Base-by-base conservation (phyloP, 2,329 filamentous ascomycete genomes). In the Ophiostoma tasmaniense region DNA sequence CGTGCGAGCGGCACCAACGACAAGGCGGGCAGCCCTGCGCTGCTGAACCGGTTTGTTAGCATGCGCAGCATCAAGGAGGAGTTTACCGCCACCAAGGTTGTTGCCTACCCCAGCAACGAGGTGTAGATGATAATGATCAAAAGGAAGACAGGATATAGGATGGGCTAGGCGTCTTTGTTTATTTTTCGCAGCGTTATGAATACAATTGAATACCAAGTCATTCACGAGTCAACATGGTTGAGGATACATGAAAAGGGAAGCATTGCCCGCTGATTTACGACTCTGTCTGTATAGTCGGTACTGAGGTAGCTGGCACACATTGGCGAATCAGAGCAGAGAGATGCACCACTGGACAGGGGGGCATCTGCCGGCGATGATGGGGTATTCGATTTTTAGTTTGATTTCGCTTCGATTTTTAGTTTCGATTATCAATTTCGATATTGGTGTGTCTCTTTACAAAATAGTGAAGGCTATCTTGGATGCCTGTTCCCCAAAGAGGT, bases 91-190 rank as follows among this genome's bases (percentile, higher is more conserved):
- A 88, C 86, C 42, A 83, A 83, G 42, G 81, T 83, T 77, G 88
- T 92, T 39, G 77, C 77, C 67, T 93, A 93, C 77, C 88, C 89
- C 25, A 91, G 89, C 79, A 92, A 92, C 77, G 88, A 89, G 78
- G 78, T 83, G 25, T 88, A 77, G 65, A 17, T n/a, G 20, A 55
- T 25, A 55, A 55, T 55, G 22, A 22, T 10, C n/a, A 55, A 55
- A 55, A 28, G 6, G 50, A 22, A 22, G 3, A 14, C 4, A 25
- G 50, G 20, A 25, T 55, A 25, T 55, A 25, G n/a, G 50, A 55
- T 25, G 22, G 50, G 22, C 11, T 17, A 55, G 50, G 50, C 50
- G 50, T 55, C 50, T 55, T 25, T 55, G 50, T 55, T 55, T 55
- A 28, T 55, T 55, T 8, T 55, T 17, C n/a, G 50, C 50, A 14